Evolutionary conservation across 768 basidiomycete species (phyloP), one percentile per base, ranked within the genome.

Genomic region (Amanita polypyramis): DNA sequence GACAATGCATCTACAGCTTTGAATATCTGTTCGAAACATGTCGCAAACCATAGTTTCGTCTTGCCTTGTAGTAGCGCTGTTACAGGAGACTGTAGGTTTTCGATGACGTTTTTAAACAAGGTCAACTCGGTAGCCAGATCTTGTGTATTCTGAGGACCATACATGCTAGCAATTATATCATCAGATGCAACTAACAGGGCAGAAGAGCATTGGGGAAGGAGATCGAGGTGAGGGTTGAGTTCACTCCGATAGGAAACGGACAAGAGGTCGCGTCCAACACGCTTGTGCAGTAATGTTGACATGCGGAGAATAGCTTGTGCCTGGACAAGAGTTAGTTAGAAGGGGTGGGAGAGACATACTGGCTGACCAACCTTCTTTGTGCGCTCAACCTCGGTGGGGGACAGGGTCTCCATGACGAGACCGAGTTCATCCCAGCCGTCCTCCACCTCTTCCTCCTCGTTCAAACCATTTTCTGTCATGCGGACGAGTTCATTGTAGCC

Each of bases 351-450:
- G 39, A 27, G 33, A 37, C 38, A 32, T 7, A 11, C 7, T 23
- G 17, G 47, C 19, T 10, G 20, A 38, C 43, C 10, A 43, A 84
- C 85, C 70, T 77, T 79, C 57, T 77, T 76, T 12, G 78, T 64
- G 37, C 79, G 72, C 20, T 69, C 67, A n/a, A 77, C 57, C 57
- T 88, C 85, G 25, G 58, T 59, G 1, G 58, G 52, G 30, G 68
- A 65, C 62, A 85, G 63, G 35, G 63, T 69, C 49, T 66, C 61
- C n/a, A 57, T 64, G 4, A 62, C 68, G 11, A 81, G 55, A 0
- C 73, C 79, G 9, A 86, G 64, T 54, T 85, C 83, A 47, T 75
- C 75, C 82, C 80, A 83, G 3, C 80, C 82, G 57, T 78, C 76
- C n/a, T 54, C 58, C 2, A 67, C 65, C 37, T 63, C 60, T 11